Evolutionary conservation across 2,329 filamentous ascomycete species (phyloP).

Genomic region (Verticillium alfalfae): DNA sequence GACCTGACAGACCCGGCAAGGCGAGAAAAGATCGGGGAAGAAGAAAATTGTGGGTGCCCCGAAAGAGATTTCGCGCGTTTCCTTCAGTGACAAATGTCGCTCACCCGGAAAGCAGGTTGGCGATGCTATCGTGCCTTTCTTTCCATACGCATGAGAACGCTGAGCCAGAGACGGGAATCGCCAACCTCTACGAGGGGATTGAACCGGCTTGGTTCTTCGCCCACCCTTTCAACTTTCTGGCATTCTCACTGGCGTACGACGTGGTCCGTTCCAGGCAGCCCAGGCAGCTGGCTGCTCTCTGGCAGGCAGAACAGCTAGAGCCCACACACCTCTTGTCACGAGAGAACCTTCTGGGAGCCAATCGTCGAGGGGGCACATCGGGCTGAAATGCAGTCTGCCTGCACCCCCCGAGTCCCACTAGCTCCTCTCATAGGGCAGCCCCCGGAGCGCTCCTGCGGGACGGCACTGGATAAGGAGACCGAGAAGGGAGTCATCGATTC

Average conservation of each 20-base stretch:
- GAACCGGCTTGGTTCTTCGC: background rate
- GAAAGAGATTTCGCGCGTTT: conserved; percentile 2
- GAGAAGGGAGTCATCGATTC: conserved; percentile 14
- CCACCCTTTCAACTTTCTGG: background rate
- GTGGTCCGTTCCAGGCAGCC: background rate
- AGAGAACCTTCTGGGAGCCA: conserved; percentile 3
- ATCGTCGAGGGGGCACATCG: conserved; percentile 16
- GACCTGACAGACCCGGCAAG: background rate
- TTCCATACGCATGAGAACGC: conserved; percentile 5
- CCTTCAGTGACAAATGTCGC: background rate
- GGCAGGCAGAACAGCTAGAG: conserved; percentile 5
- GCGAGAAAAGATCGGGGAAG: conserved; percentile 8
- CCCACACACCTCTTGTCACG: conserved; percentile 5
- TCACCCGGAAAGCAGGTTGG: background rate
- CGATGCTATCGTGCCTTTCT: conserved; percentile 2
- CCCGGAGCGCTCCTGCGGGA: conserved; percentile 7
- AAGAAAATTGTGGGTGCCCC: conserved; percentile 1
- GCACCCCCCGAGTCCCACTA: conserved; percentile 13
- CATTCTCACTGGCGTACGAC: background rate
- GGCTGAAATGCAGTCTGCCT: conserved; percentile 17
- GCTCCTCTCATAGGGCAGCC: conserved; percentile 15
- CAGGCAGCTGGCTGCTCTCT: conserved; percentile 2
- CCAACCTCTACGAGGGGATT: background rate
- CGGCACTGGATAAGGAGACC: conserved; percentile 6
- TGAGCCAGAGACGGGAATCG: background rate